These are phyloP conservation scores for Fomes fomentarius DNA, from an alignment of 1,284 basidiomycete species.

Conservation along the genomic window DNA sequence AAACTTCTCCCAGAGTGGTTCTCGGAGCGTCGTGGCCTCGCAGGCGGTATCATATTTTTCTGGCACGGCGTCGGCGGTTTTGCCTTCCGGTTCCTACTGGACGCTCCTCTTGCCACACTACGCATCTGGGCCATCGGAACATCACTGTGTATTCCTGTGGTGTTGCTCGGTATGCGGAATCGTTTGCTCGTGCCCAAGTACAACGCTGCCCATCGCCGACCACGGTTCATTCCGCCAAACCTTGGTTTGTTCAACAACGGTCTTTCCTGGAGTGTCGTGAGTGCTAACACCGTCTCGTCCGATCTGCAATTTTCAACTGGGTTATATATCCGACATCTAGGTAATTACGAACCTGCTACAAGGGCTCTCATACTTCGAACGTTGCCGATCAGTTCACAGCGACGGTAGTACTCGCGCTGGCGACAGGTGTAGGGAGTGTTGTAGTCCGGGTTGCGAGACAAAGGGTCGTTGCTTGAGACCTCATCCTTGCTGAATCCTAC, in stretches of 20 bases:
- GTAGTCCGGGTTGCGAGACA: slow-evolving; percentile 22
- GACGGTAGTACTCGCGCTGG: slow-evolving; percentile 27
- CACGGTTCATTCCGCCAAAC: slow-evolving; percentile 25
- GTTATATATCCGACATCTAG: slow-evolving; percentile 11
- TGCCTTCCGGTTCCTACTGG: slow-evolving; percentile 29
- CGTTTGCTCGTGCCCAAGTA: slow-evolving; percentile 27
- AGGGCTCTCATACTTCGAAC: slow-evolving; percentile 29
- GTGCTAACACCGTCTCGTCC: slow-evolving; percentile 2
- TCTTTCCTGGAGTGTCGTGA: slow-evolving; percentile 30
- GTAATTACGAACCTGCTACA: slow-evolving; percentile 25
- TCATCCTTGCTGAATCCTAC: too few species aligned
- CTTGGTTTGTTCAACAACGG: slow-evolving; percentile 26
- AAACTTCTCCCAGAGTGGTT: slow-evolving; percentile 27
- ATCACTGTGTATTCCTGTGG: slow-evolving; percentile 20
- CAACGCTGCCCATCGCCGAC: slow-evolving; percentile 15
- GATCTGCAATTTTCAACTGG: too few species aligned
- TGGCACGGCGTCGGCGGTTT: slow-evolving; percentile 32
- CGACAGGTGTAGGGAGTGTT: slow-evolving; percentile 23
- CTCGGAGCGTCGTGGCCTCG: slow-evolving; percentile 27
- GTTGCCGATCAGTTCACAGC: slow-evolving; percentile 27
- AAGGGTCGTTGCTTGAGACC: background rate
- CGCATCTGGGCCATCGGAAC: slow-evolving; percentile 25
- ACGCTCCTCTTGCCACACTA: slow-evolving; percentile 27
- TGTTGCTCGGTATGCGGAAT: slow-evolving; percentile 23
- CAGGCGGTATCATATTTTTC: slow-evolving; percentile 31